A percentile compares a stretch with the other conserved stretches of the same genome.
phyloP scores from a whole-genome alignment of 164 flowering plant species.

The Annona squamosa region DNA sequence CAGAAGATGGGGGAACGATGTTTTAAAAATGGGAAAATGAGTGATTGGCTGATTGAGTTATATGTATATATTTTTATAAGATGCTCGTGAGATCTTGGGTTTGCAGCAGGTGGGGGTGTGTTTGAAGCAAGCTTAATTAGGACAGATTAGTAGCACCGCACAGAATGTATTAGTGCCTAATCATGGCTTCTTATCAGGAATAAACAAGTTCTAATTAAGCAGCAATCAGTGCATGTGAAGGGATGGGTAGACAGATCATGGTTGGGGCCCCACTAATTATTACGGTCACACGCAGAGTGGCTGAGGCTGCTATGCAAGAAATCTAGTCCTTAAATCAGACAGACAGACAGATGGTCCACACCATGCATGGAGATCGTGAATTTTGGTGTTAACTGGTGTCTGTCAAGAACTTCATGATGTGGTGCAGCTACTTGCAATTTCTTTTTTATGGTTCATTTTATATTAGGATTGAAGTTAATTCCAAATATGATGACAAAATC shows the following conservation, averaged over 20 bases:
- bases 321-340: too few species aligned
- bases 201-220: constrained; percentile 1
- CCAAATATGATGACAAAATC: too few species aligned
- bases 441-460: too few species aligned
- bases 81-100: constrained; percentile 55
- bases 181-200: constrained; percentile 41
- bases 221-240: background rate
- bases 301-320: too few species aligned
- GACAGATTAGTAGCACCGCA: constrained; percentile 15
- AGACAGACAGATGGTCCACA: too few species aligned
- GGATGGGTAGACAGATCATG: background rate
- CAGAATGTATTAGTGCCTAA: background rate
- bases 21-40: too few species aligned
- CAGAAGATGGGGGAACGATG: too few species aligned
- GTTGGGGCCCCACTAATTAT: background rate
- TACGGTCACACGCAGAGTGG: background rate
- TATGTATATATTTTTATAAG: constrained; percentile 1
- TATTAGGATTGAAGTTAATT: too few species aligned
- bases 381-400: too few species aligned
- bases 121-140: constrained; percentile 35
- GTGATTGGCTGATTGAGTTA: constrained; percentile 12
- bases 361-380: too few species aligned
- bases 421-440: too few species aligned
- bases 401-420: too few species aligned
- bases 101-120: constrained; percentile 55